A percentile compares a stretch with the other conserved stretches of the same genome.
phyloP scores from a whole-genome alignment of 2,329 filamentous ascomycete species.

The Penicillium corylophilum region DNA sequence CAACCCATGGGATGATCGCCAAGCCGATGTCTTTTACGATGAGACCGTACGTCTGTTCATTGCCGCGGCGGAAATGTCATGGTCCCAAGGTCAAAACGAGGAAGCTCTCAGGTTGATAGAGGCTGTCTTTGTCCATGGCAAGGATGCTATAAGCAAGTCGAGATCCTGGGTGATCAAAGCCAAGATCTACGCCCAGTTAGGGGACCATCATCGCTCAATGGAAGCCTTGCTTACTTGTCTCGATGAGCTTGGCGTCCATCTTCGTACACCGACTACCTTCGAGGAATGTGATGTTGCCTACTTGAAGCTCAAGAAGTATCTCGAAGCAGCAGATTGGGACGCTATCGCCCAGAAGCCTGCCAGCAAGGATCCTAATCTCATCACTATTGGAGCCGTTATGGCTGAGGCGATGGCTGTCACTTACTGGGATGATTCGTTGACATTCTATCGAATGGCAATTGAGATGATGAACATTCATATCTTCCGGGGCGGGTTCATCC shows the following conservation, averaged over 20 bases:
- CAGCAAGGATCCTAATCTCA: conserved; percentile 43
- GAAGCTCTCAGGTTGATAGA: conserved; percentile 68
- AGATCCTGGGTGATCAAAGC: conserved; percentile 81
- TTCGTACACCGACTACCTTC: conserved; percentile 66
- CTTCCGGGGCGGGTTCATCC: conserved; percentile 55
- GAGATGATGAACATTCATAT: conserved; percentile 58
- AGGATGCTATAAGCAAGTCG: conserved; percentile 73
- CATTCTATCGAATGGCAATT: conserved; percentile 61
- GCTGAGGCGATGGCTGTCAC: conserved; percentile 58
- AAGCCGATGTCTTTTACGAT: conserved; percentile 74
- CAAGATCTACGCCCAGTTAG: conserved; percentile 71
- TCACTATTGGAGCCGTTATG: conserved; percentile 55
- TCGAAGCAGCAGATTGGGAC: conserved; percentile 58
- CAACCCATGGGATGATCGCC: conserved; percentile 70
- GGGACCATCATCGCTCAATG: conserved; percentile 69
- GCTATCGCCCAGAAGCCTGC: conserved; percentile 40
- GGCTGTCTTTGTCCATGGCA: conserved; percentile 68
- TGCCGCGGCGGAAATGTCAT: conserved; percentile 76
- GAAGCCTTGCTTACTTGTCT: conserved; percentile 69
- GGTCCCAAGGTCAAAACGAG: conserved; percentile 71
- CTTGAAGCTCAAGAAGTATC: conserved; percentile 58
- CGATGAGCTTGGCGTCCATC: conserved; percentile 63
- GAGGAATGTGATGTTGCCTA: conserved; percentile 78
- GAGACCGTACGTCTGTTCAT: conserved; percentile 81
- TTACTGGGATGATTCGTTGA: conserved; percentile 60